These are phyloP conservation scores for Parasarocladium wereldwijsianum DNA, from an alignment of 2,329 filamentous ascomycete genomes.

Conservation along the genomic window DNA sequence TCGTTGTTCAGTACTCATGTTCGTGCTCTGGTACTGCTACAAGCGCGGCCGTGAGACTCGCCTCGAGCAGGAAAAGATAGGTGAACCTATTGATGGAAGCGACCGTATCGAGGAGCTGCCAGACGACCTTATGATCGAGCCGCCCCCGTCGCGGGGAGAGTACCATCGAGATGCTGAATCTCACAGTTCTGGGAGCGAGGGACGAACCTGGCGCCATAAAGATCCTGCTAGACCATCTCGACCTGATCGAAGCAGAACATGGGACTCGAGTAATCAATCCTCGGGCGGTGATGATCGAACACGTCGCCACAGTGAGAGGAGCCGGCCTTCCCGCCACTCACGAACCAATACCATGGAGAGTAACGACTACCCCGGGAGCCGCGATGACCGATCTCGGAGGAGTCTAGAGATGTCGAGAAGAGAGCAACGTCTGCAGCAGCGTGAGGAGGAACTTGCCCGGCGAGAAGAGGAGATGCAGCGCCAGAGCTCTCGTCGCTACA, in stretches of 20 bases:
- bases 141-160: background rate
- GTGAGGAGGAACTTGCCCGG: slow-evolving; percentile 1
- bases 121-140: slow-evolving; percentile 21
- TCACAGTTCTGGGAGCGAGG: background rate
- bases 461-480: slow-evolving; percentile 3
- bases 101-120: slow-evolving; percentile 33
- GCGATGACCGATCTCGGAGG: too few species aligned
- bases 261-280: background rate
- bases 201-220: background rate
- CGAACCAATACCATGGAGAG: too few species aligned
- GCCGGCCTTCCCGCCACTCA: too few species aligned
- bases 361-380: too few species aligned
- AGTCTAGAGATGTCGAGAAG: too few species aligned
- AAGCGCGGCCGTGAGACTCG: slow-evolving; percentile 83
- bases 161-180: background rate
- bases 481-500: too few species aligned
- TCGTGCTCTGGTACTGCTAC: slow-evolving; percentile 96
- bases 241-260: background rate
- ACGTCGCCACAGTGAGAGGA: slow-evolving; percentile 3
- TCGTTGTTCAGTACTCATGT: slow-evolving; percentile 55
- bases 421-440: too few species aligned
- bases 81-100: slow-evolving; percentile 21
- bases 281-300: slow-evolving; percentile 2
- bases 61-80: slow-evolving; percentile 43
- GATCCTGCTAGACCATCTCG: slow-evolving; percentile 1